Evolutionary conservation across 352 stramenopile genomes (phyloP).

Genomic region (Elongisporangium senticosum): DNA sequence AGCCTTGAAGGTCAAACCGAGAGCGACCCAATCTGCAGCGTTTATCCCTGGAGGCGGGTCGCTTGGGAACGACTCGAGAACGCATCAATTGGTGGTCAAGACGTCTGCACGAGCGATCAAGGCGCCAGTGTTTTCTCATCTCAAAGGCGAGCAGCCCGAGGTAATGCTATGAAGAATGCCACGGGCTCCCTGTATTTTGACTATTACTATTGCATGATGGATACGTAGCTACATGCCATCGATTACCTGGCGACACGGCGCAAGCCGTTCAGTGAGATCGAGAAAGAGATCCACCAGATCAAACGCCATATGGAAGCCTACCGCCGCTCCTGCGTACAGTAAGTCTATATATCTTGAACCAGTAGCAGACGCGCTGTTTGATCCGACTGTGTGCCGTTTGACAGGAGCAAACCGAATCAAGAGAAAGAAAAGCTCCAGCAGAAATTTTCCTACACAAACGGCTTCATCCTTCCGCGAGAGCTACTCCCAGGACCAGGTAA

Average conservation of each 20-base stretch:
- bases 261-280: conserved; percentile 65
- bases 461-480: conserved; percentile 62
- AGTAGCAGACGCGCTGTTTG: neutral
- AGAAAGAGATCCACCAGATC: conserved; percentile 71
- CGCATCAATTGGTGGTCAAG: conserved; percentile 36
- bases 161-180: conserved; percentile 9
- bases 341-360: conserved; percentile 4
- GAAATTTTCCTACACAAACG: conserved; percentile 59
- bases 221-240: conserved; percentile 50
- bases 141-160: conserved; percentile 20
- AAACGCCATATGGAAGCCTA: conserved; percentile 67
- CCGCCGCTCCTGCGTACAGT: conserved; percentile 49
- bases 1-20: conserved; percentile 46
- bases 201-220: neutral
- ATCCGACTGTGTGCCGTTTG: conserved; percentile 2
- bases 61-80: conserved; percentile 35
- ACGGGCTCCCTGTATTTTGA: neutral
- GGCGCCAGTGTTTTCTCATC: conserved; percentile 27
- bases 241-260: conserved; percentile 40
- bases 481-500: conserved; percentile 65
- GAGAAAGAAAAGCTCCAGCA: conserved; percentile 85
- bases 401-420: conserved; percentile 45
- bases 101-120: conserved; percentile 62
- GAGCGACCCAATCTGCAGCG: conserved; percentile 20
- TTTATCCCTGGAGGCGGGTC: conserved; percentile 65